Conservation (phyloP, 2,329 filamentous ascomycete genomes). For the Cordyceps cateniannulata region DNA sequence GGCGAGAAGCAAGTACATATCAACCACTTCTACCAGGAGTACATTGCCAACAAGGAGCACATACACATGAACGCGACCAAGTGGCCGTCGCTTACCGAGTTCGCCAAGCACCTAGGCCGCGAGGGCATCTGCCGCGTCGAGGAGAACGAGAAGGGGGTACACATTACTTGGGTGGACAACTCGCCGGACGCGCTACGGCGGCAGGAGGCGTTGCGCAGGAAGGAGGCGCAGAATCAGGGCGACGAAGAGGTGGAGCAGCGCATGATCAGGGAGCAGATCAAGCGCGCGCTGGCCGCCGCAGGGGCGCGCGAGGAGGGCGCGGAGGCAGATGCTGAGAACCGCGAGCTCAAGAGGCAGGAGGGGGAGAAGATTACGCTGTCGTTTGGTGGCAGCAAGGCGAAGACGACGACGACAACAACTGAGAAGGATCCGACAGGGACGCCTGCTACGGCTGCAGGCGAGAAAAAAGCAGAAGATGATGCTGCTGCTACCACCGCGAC, state of each 20-base stretch:
- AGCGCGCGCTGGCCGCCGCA: conserved; percentile 55
- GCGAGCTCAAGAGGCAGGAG: conserved; percentile 53
- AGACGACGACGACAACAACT: conserved; percentile 16
- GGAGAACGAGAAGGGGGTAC: conserved; percentile 78
- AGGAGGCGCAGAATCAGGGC: conserved; percentile 81
- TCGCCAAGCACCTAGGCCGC: conserved; percentile 76
- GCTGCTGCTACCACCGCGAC: conserved; percentile 1
- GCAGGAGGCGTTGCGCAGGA: conserved; percentile 73
- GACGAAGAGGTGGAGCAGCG: conserved; percentile 86
- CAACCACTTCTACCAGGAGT: conserved; percentile 93
- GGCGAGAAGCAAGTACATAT: conserved; percentile 84
- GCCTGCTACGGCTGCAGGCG: conserved; percentile 12
- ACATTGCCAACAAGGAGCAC: conserved; percentile 82
- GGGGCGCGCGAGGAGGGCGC: conserved; percentile 34
- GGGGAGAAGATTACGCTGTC: conserved; percentile 72
- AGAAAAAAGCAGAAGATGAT: conserved; percentile 13
- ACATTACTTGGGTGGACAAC: conserved; percentile 87
- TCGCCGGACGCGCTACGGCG: conserved; percentile 76
- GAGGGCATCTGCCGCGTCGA: conserved; percentile 88
- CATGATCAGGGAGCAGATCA: conserved; percentile 77
- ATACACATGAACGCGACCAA: conserved; percentile 91
- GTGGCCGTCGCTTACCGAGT: conserved; percentile 83
- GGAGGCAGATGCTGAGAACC: conserved; percentile 34
- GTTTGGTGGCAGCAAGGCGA: conserved; percentile 48
- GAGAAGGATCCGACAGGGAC: conserved; percentile 19